These are phyloP conservation scores for Aegilops umbellulata DNA, from an alignment of 176 grass and related monocot species.

Conservation along the genomic window DNA sequence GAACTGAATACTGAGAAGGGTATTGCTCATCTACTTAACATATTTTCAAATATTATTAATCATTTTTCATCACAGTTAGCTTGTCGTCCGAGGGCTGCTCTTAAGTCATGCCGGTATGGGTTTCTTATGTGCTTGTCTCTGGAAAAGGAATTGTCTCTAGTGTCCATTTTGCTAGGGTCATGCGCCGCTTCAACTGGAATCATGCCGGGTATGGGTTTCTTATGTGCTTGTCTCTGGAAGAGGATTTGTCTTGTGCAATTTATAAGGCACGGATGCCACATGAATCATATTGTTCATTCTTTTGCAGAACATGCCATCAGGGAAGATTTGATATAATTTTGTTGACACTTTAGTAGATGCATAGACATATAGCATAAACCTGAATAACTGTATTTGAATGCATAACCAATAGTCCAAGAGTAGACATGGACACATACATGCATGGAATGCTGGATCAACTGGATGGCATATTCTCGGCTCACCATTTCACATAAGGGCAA, in stretches of 20 bases:
- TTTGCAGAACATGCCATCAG: neutral
- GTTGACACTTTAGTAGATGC: neutral
- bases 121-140: neutral
- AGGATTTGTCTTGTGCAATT: neutral
- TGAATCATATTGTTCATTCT: neutral
- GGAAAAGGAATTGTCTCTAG: neutral
- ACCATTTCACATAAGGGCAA: neutral
- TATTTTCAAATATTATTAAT: neutral
- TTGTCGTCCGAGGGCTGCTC: neutral
- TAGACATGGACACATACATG: neutral
- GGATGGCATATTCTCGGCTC: slow-evolving; percentile 1
- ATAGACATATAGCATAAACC: neutral
- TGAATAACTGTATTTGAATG: neutral
- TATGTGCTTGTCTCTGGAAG: neutral
- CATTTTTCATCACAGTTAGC: neutral
- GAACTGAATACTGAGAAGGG: slow-evolving; percentile 12
- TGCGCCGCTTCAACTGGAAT: neutral
- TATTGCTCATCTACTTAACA: neutral
- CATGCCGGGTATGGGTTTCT: neutral
- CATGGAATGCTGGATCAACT: neutral
- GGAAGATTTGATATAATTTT: neutral
- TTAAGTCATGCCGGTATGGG: neutral
- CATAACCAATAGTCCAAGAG: neutral
- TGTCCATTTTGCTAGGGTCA: neutral
- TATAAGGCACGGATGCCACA: neutral